Percentiles rank a stretch among this genome's conserved stretches.
phyloP scores from a whole-genome alignment of 2,329 filamentous ascomycete genomes.

The Geosmithia morbida region DNA sequence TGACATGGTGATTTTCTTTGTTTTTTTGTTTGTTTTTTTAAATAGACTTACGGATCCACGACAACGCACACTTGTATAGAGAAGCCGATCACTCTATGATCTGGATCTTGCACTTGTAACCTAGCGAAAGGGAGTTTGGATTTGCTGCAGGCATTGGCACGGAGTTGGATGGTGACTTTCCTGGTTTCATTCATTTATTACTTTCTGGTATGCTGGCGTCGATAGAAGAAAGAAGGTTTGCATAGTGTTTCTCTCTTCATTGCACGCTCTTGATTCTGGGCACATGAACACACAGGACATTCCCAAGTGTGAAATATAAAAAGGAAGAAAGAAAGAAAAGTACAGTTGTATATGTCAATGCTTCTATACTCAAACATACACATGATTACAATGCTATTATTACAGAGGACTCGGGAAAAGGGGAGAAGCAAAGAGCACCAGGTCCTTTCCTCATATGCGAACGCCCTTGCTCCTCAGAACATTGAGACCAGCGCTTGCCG shows the following conservation, averaged over 20 bases:
- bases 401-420: not conserved
- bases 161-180: too few species aligned
- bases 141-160: too few species aligned
- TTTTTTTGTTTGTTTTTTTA: too few species aligned
- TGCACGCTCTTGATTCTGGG: too few species aligned
- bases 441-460: constrained; percentile 43
- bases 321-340: not conserved
- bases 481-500: constrained; percentile 62
- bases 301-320: too few species aligned
- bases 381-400: not conserved
- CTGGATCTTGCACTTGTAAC: too few species aligned
- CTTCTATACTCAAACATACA: constrained; percentile 1
- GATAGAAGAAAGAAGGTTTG: too few species aligned
- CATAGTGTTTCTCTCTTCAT: too few species aligned
- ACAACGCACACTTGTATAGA: constrained; percentile 24
- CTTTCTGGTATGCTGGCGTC: too few species aligned
- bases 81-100: not conserved
- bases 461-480: constrained; percentile 78
- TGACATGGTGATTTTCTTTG: not conserved
- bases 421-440: not conserved
- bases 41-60: constrained; percentile 43
- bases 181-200: too few species aligned
- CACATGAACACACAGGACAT: too few species aligned
- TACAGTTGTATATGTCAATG: not conserved
- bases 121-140: not conserved